phyloP scores from a whole-genome alignment of 768 basidiomycete species.

The Leucosporidium scottii region DNA sequence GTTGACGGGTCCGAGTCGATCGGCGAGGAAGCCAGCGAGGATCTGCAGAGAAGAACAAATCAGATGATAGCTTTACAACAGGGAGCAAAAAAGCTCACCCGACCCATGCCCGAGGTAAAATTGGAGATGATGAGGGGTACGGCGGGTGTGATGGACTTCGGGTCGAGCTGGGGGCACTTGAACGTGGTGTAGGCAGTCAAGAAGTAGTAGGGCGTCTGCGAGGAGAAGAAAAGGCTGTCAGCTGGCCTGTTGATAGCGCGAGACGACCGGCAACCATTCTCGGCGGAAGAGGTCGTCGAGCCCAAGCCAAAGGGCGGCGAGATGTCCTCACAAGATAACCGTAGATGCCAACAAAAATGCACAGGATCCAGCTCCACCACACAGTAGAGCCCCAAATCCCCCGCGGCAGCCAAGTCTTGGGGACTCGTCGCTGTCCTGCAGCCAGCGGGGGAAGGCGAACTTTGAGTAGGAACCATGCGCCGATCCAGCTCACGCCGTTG shows the following conservation, averaged over 20 bases:
- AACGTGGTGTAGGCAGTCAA: constrained; percentile 9
- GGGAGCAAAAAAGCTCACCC: background rate
- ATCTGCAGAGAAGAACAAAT: background rate
- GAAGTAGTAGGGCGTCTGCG: constrained; percentile 17
- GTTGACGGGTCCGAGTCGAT: constrained; percentile 38
- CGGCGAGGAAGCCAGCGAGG: constrained; percentile 36
- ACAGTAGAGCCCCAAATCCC: background rate
- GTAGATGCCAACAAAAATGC: constrained; percentile 30
- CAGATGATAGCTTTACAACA: background rate
- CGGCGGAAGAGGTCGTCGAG: no score
- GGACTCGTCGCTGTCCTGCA: no score
- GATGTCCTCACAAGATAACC: constrained; percentile 20
- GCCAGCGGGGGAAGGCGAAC: no score
- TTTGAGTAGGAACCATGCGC: no score
- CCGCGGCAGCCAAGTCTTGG: no score
- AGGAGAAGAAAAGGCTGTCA: no score
- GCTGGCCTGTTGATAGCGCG: no score
- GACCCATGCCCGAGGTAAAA: constrained; percentile 25
- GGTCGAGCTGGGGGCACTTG: constrained; percentile 8
- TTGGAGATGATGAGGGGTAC: constrained; percentile 24
- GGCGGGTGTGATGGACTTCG: constrained; percentile 15
- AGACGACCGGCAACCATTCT: no score
- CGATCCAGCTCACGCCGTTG: no score
- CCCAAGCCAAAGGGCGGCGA: no score
- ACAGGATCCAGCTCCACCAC: constrained; percentile 3